Evolutionary conservation across 106 monocot species (phyloP).

Genomic region (Apostasia ramifera): DNA sequence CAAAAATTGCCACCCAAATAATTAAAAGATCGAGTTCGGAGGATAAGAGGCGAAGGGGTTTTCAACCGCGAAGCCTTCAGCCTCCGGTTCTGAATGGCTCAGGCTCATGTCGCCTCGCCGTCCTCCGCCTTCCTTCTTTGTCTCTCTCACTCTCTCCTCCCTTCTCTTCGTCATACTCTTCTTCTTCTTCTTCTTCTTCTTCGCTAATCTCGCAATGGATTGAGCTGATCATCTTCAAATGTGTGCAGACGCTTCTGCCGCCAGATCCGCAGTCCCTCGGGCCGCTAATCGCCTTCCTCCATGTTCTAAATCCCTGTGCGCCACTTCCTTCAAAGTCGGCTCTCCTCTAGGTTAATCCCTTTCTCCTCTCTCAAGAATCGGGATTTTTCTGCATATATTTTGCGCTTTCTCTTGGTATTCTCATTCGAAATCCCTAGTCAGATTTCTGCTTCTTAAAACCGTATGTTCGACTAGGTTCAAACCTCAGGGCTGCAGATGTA

Average conservation of each 20-base stretch:
- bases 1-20: no score
- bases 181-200: not conserved
- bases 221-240: not conserved
- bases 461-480: no score
- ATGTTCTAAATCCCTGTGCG: not conserved
- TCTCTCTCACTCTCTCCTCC: conserved; percentile 7
- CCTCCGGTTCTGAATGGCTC: conserved; percentile 1
- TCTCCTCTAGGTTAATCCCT: conserved; percentile 2
- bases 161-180: not conserved
- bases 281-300: not conserved
- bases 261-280: not conserved
- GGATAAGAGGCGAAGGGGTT: not conserved
- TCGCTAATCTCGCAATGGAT: not conserved
- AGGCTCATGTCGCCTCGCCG: conserved; percentile 7
- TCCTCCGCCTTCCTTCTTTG: not conserved
- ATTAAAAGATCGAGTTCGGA: no score
- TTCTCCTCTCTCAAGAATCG: not conserved
- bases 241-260: conserved; percentile 3
- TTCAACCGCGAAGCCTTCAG: not conserved
- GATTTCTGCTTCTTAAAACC: not conserved
- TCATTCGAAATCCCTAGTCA: not conserved
- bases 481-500: no score
- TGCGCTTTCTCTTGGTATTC: not conserved
- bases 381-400: not conserved
- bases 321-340: conserved; percentile 23